Evolutionary conservation across 2,329 filamentous ascomycete genomes (phyloP), one percentile per base, ranked within the genome.

Genomic region (Hortaea werneckii): DNA sequence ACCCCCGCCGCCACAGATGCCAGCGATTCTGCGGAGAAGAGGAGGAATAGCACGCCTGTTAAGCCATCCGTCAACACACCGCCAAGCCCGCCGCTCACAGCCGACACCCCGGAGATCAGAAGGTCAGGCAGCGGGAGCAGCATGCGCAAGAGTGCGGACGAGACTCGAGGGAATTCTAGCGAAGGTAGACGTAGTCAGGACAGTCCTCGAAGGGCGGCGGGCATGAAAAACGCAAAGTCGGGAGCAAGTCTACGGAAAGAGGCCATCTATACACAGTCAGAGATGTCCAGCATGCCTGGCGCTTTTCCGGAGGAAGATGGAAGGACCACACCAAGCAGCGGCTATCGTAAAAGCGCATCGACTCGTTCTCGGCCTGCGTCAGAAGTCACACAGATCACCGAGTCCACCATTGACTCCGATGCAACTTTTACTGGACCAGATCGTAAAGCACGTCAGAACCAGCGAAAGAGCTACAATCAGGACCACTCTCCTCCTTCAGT

Each of bases 81-180:
- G 8, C 72, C 71, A 20, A 73, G 70, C 48, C 71, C 71, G 37
- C 70, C 71, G 13, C 62, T 72, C 43, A 73, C 70, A 6, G 59
- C 57, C 4, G 60, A 63, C n/a, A 63, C 67, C n/a, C 65, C 66
- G 12, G 70, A 73, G 37, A 54, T 70, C 32, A 59, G 65, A 47
- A 64, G 71, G 54, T 65, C 68, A 37, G 65, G 65, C 32, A 73
- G 70, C 50, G 63, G 63, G 7, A 66, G 65, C 52, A 71, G 66
- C 57, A 68, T 69, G 57, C 62, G 65, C 34, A 63, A 61, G 40
- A 62, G 59, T 41, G 62, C 64, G 29, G 60, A 67, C 10, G 64
- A 64, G 20, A 57, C 60, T 37, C 61, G 60, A 42, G 50, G 49
- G 6, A 66, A 68, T 39, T 62, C 63, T 55, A 61, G 64, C 41